phyloP scores from a whole-genome alignment of 495 filamentous ascomycete genomes.

The Articulospora tetracladia region DNA sequence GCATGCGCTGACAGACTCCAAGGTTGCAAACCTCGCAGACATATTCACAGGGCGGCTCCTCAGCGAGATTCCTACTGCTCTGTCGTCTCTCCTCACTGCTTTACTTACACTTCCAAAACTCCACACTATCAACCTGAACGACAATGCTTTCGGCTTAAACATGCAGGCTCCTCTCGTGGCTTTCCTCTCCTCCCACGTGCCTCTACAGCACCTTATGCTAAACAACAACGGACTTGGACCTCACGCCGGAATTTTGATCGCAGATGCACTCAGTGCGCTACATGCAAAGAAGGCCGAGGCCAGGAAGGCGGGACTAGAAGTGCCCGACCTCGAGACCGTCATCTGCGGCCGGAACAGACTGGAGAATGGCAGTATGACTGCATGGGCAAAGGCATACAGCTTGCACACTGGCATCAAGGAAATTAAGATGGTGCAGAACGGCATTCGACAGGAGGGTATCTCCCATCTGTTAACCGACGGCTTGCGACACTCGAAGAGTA shows the following conservation, averaged over 20 bases:
- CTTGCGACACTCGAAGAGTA: conserved; percentile 56
- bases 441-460: conserved; percentile 92
- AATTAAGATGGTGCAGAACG: conserved; percentile 98
- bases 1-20: conserved; percentile 12
- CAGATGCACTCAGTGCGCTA: conserved; percentile 74
- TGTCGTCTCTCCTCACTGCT: conserved; percentile 78
- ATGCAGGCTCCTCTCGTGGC: conserved; percentile 78
- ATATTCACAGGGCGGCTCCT: conserved; percentile 96
- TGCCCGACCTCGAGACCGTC: conserved; percentile 83
- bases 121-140: conserved; percentile 89
- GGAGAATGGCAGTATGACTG: conserved; percentile 92
- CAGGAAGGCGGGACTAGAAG: conserved; percentile 57
- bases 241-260: conserved; percentile 78
- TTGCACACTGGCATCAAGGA: conserved; percentile 75
- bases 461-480: conserved; percentile 71
- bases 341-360: conserved; percentile 94
- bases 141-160: conserved; percentile 97
- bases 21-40: conserved; percentile 88
- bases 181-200: conserved; percentile 80
- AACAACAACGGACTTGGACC: conserved; percentile 99
- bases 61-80: conserved; percentile 87
- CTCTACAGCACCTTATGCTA: conserved; percentile 85
- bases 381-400: conserved; percentile 83
- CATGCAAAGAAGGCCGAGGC: conserved; percentile 73
- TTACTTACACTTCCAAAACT: conserved; percentile 78